phyloP scores from a whole-genome alignment of 768 basidiomycete species.

The Brasilioporus rufonigricans region DNA sequence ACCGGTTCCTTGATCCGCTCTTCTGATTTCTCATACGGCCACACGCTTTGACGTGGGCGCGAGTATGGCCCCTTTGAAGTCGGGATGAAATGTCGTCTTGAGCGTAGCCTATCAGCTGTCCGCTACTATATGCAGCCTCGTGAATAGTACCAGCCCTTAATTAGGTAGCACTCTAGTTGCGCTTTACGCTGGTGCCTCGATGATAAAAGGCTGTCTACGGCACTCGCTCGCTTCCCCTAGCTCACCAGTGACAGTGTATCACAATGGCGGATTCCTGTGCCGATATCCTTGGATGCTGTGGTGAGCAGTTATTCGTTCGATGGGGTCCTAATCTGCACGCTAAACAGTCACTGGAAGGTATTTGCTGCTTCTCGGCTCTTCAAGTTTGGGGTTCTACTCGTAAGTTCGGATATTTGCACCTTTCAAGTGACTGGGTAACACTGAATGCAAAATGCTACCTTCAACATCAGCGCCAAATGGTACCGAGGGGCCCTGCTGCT shows the following conservation, averaged over 20 bases:
- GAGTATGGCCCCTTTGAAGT: too few relatives aligned
- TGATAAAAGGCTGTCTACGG: too few relatives aligned
- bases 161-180: too few relatives aligned
- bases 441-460: background rate
- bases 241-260: background rate
- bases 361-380: slow-evolving; percentile 13
- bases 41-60: too few relatives aligned
- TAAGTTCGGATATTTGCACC: slow-evolving; percentile 10
- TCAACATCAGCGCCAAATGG: slow-evolving; percentile 22
- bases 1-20: too few relatives aligned
- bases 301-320: slow-evolving; percentile 13
- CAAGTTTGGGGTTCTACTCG: slow-evolving; percentile 25
- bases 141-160: too few relatives aligned
- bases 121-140: too few relatives aligned
- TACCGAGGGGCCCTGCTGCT: slow-evolving; percentile 20
- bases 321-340: background rate
- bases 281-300: slow-evolving; percentile 17
- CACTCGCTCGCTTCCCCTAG: background rate
- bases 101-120: too few relatives aligned
- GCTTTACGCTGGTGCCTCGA: too few relatives aligned
- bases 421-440: background rate
- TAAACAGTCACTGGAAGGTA: slow-evolving; percentile 10
- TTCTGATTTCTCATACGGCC: too few relatives aligned
- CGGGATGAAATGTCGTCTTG: too few relatives aligned
- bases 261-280: slow-evolving; percentile 20